Evolutionary conservation across 768 basidiomycete genomes (phyloP).

Genomic region (Mycena polygramma): DNA sequence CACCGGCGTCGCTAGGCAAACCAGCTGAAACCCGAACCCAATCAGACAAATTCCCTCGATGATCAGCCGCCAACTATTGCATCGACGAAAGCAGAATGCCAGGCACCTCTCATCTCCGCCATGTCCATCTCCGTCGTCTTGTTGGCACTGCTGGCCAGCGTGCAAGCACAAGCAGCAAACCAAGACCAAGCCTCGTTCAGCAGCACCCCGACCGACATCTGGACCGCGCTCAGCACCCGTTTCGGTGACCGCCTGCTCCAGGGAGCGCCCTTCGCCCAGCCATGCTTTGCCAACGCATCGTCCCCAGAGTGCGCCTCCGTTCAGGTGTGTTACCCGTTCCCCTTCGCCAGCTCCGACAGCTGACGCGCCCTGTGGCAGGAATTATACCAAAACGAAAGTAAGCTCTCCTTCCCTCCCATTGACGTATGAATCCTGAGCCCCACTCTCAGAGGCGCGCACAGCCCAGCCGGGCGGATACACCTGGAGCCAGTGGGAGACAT

Average conservation of each 20-base stretch:
- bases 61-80: too few relatives aligned
- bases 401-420: neutral
- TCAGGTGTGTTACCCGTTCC: slow-evolving; percentile 10
- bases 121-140: slow-evolving; percentile 22
- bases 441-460: slow-evolving; percentile 22
- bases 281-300: slow-evolving; percentile 32
- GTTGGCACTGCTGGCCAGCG: slow-evolving; percentile 10
- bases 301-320: slow-evolving; percentile 27
- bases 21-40: too few relatives aligned
- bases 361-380: slow-evolving; percentile 10
- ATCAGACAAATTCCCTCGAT: too few relatives aligned
- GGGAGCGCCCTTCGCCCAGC: slow-evolving; percentile 28
- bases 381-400: slow-evolving; percentile 35
- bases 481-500: slow-evolving; percentile 68
- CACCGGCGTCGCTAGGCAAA: too few relatives aligned
- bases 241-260: slow-evolving; percentile 31
- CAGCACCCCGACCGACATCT: slow-evolving; percentile 29
- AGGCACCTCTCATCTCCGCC: neutral
- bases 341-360: neutral
- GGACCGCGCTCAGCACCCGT: slow-evolving; percentile 17
- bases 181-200: slow-evolving; percentile 11
- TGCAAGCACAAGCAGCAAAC: slow-evolving; percentile 13
- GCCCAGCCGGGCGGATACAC: slow-evolving; percentile 46
- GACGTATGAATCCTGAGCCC: neutral
- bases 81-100: too few relatives aligned